These are phyloP conservation scores for Boletus subparvulus DNA, from an alignment of 768 basidiomycete species.

Conservation along the genomic window DNA sequence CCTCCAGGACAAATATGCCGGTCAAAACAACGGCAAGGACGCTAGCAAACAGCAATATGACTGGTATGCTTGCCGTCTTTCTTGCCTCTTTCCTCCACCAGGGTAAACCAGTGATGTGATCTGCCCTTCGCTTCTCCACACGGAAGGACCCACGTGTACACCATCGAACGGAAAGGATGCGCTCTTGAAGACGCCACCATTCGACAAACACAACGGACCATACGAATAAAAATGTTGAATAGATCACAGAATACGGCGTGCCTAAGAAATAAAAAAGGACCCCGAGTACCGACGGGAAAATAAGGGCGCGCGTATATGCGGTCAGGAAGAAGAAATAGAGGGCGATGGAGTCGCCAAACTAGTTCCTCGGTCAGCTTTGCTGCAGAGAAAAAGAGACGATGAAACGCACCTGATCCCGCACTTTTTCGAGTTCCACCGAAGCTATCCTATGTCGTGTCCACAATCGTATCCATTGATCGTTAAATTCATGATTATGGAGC, in stretches of 20 bases:
- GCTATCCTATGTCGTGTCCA: conserved; percentile 71
- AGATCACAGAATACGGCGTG: conserved; percentile 71
- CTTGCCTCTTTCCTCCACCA: conserved; percentile 79
- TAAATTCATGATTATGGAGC: conserved; percentile 81
- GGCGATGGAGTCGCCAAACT: conserved; percentile 82
- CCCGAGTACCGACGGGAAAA: conserved; percentile 74
- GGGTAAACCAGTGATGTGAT: conserved; percentile 50
- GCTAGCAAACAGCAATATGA: conserved; percentile 71
- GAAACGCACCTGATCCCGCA: conserved; percentile 67
- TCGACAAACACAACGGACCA: conserved; percentile 90
- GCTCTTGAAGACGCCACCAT: conserved; percentile 87
- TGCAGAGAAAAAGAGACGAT: not conserved
- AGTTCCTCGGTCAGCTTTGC: not conserved
- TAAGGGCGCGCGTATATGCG: conserved; percentile 77
- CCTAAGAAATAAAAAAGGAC: conserved; percentile 67
- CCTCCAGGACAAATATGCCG: conserved; percentile 83
- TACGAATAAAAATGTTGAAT: conserved; percentile 71
- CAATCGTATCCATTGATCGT: conserved; percentile 71
- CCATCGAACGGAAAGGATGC: conserved; percentile 78
- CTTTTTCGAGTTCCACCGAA: conserved; percentile 61
- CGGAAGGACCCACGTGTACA: conserved; percentile 75
- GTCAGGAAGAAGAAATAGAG: conserved; percentile 89
- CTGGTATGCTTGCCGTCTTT: conserved; percentile 65
- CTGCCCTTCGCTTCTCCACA: conserved; percentile 70
- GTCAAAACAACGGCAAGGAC: conserved; percentile 72